Evolutionary conservation across 2,329 filamentous ascomycete species (phyloP).

Genomic region (Epicoccum sorghinum): DNA sequence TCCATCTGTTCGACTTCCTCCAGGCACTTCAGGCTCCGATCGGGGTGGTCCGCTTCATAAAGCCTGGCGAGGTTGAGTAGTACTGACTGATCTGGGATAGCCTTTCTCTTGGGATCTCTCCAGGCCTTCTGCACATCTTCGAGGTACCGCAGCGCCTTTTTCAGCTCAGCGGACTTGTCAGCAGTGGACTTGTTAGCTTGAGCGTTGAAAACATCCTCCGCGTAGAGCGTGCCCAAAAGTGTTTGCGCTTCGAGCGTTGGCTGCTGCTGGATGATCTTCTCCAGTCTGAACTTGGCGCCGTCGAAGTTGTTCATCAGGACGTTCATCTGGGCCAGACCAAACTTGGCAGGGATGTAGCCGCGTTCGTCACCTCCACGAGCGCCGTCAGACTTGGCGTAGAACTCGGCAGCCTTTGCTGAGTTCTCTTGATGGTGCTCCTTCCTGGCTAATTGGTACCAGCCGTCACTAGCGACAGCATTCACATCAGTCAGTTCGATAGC

Average conservation of each 20-base stretch:
- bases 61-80: slow-evolving; percentile 89
- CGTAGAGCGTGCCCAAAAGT: slow-evolving; percentile 86
- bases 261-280: slow-evolving; percentile 89
- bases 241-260: slow-evolving; percentile 89
- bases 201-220: slow-evolving; percentile 87
- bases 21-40: slow-evolving; percentile 90
- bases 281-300: slow-evolving; percentile 89
- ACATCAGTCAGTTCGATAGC: slow-evolving; percentile 96
- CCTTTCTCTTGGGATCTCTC: slow-evolving; percentile 89
- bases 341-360: slow-evolving; percentile 92
- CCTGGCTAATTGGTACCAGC: slow-evolving; percentile 91
- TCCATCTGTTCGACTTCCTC: slow-evolving; percentile 92
- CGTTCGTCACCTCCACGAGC: slow-evolving; percentile 89
- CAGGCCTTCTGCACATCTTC: slow-evolving; percentile 85
- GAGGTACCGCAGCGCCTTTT: slow-evolving; percentile 83
- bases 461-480: slow-evolving; percentile 94
- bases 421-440: slow-evolving; percentile 88
- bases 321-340: slow-evolving; percentile 88
- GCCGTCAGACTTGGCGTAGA: slow-evolving; percentile 88
- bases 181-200: slow-evolving; percentile 77
- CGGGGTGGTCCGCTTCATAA: slow-evolving; percentile 83
- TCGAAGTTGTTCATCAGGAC: slow-evolving; percentile 84
- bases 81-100: slow-evolving; percentile 82
- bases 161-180: slow-evolving; percentile 82
- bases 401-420: slow-evolving; percentile 76